Base-by-base conservation (phyloP, 2,329 filamentous ascomycete species). In the Claviceps digitariae region DNA sequence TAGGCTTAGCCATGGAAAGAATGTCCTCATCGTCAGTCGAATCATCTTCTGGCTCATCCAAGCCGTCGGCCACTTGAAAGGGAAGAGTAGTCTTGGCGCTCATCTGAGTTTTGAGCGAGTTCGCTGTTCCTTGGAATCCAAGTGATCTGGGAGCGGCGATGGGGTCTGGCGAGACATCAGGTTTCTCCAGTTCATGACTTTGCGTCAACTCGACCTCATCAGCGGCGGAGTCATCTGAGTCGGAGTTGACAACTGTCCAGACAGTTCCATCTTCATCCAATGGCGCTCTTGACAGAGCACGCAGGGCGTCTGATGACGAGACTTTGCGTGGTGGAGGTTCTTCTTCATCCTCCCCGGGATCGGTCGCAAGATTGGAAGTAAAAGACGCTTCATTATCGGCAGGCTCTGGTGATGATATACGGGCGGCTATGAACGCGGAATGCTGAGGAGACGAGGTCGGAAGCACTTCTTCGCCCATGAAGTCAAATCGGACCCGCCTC, bases 401-500 rank as follows among this genome's bases (percentile, higher is more conserved):
- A 13, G 58, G 56, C 23, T 50, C 52, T 9, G 60, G 60, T 40
- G 62, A 64, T 23, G 60, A 50, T 51, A 63, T 56, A 53, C 61
- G 59, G 8, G 61, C 62, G 43, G 59, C 56, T 51, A 66, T 59
- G 61, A 65, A 59, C 55, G 68, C 63, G 53, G 67, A 59, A 53
- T 63, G 57, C 56, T 73, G 71, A 48, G 79, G 80, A 23, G 79
- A 81, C 27, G 74, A 69, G 47, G 79, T 82, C 21, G 81, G 78
- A 54, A 82, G 67, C 38, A 84, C 78, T 60, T 83, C 79, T 57
- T 74, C 69, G 52, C 79, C 80, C 62, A 74, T 74, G 47, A 83
- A 75, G 40, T 81, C 75, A 57, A 84, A 84, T 48, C 81, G 79
- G 54, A 84, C 81, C 55, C 78, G 73, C 31, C 80, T 74, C n/a